Evolutionary conservation across 768 basidiomycete species (phyloP).

Genomic region (Suillus variegatus): DNA sequence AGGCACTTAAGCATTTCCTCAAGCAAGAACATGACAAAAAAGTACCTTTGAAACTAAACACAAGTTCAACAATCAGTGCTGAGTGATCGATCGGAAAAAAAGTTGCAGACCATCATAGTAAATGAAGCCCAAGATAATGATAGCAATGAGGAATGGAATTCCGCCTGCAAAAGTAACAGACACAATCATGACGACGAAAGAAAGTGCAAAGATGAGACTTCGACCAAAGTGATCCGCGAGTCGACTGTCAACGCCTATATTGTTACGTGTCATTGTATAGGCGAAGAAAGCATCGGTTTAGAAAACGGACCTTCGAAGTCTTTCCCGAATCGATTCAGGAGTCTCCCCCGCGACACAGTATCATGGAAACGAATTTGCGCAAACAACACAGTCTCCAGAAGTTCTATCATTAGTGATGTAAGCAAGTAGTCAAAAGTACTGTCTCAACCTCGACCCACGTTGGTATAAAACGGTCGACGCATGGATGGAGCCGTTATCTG

Average conservation of each 20-base stretch:
- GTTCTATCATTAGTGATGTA: conserved; percentile 32
- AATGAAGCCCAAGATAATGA: conserved; percentile 52
- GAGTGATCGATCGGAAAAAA: neutral
- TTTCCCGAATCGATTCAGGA: conserved; percentile 85
- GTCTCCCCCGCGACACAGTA: conserved; percentile 81
- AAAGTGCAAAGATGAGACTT: conserved; percentile 71
- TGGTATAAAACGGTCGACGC: conserved; percentile 80
- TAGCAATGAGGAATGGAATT: conserved; percentile 66
- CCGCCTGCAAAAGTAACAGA: conserved; percentile 83
- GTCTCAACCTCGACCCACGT: conserved; percentile 35
- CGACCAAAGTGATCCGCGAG: conserved; percentile 86
- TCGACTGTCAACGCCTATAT: conserved; percentile 73
- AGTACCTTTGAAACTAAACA: conserved; percentile 39
- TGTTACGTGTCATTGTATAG: conserved; percentile 15
- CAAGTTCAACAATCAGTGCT: conserved; percentile 11
- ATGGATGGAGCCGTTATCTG: conserved; percentile 77
- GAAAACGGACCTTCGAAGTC: conserved; percentile 69
- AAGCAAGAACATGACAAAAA: neutral
- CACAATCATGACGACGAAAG: conserved; percentile 66
- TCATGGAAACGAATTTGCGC: conserved; percentile 93
- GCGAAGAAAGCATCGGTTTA: too few relatives aligned
- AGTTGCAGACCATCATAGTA: conserved; percentile 68
- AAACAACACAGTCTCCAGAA: conserved; percentile 81
- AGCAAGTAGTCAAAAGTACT: neutral
- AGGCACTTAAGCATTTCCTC: conserved; percentile 27